phyloP scores from a whole-genome alignment of 31 red algal genomes.

The Odonthalia washingtoniensis region DNA sequence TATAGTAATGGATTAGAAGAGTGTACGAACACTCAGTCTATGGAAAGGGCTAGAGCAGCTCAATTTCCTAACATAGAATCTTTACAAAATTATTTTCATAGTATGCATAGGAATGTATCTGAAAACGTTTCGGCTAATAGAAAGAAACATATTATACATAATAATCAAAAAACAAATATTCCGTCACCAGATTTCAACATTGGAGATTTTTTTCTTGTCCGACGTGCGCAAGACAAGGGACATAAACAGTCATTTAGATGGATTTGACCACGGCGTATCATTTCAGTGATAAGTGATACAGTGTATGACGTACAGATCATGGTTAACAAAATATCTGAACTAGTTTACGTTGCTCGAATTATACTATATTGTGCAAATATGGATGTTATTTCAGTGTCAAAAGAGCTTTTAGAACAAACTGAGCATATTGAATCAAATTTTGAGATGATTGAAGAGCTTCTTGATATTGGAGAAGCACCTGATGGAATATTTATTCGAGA shows the following conservation, averaged over 20 bases:
- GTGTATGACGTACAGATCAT: constrained; percentile 41
- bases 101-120: constrained; percentile 17
- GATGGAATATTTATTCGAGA: no score
- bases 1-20: background rate
- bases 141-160: background rate
- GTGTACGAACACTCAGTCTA: background rate
- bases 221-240: constrained; percentile 40
- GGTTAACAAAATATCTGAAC: no score
- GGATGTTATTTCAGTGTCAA: no score
- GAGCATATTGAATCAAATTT: no score
- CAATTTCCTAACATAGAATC: constrained; percentile 7
- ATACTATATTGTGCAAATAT: no score
- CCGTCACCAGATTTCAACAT: constrained; percentile 9
- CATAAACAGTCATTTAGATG: constrained; percentile 49
- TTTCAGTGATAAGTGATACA: constrained; percentile 5
- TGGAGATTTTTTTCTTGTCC: constrained; percentile 52
- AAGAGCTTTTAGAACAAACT: no score
- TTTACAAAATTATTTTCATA: background rate
- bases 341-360: no score
- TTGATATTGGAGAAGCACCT: no score
- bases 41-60: background rate
- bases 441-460: no score
- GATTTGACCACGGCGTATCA: constrained; percentile 21
- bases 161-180: constrained; percentile 36
- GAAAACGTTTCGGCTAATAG: background rate